Conservation (phyloP, 139 green algal species). For the Prasinococcaceae sp. region DNA sequence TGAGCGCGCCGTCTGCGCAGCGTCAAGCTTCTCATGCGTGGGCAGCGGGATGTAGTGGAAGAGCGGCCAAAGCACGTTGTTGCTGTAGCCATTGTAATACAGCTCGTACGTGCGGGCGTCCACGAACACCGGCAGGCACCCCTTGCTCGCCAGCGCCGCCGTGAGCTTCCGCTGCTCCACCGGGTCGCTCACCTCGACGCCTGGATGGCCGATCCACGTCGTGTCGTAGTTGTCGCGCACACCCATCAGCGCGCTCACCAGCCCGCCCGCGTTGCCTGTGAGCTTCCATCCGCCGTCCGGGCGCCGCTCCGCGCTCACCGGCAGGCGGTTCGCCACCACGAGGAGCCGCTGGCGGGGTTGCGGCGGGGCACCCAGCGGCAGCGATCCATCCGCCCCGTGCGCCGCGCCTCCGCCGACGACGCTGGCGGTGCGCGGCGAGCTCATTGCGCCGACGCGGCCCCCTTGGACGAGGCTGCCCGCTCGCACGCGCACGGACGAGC, state of each 20-base stretch:
- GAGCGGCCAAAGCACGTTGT: constrained; percentile 92
- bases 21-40: constrained; percentile 67
- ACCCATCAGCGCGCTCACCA: constrained; percentile 76
- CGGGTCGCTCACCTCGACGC: constrained; percentile 30
- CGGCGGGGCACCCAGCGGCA: no score
- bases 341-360: constrained; percentile 67
- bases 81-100: constrained; percentile 96
- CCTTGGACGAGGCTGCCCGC: no score
- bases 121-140: constrained; percentile 81
- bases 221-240: constrained; percentile 69
- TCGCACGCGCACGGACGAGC: no score
- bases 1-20: constrained; percentile 33
- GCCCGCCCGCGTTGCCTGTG: constrained; percentile 69
- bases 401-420: no score
- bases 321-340: constrained; percentile 90
- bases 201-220: constrained; percentile 90
- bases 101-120: constrained; percentile 39
- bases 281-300: constrained; percentile 60
- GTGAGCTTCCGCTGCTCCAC: constrained; percentile 54
- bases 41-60: constrained; percentile 97
- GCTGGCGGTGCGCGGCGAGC: no score
- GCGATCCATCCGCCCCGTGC: no score
- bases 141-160: constrained; percentile 41
- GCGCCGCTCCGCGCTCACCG: constrained; percentile 63
- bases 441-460: no score